A percentile compares a stretch with the other conserved stretches of the same genome.
Evolutionary conservation across 495 filamentous ascomycete genomes (phyloP).

Genomic region (Cercophora scortea): DNA sequence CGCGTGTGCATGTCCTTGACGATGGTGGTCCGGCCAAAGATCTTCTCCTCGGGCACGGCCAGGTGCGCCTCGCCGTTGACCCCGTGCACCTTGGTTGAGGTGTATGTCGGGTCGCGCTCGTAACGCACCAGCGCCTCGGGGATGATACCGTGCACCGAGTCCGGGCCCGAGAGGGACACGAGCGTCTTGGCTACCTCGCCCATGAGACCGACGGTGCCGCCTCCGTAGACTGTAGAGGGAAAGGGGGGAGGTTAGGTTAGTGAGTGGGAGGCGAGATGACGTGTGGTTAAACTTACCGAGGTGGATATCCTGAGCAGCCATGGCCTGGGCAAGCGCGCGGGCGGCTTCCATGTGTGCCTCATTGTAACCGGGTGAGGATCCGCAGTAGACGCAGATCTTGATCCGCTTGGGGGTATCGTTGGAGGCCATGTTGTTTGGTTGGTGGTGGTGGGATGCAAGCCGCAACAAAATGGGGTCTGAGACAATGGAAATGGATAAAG

Average conservation of each 20-base stretch:
- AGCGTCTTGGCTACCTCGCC: constrained; percentile 83
- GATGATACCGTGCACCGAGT: constrained; percentile 87
- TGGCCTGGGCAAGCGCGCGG: constrained; percentile 60
- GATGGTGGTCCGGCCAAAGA: constrained; percentile 78
- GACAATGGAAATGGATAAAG: no score
- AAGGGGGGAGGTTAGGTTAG: not conserved
- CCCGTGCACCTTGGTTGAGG: constrained; percentile 25
- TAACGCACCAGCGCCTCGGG: constrained; percentile 75
- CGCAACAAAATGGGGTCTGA: no score
- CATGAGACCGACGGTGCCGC: constrained; percentile 92
- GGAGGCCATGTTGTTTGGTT: constrained; percentile 14
- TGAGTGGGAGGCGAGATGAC: not conserved
- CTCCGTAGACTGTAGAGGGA: constrained; percentile 66
- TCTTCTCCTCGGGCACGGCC: constrained; percentile 51
- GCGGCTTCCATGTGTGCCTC: constrained; percentile 68
- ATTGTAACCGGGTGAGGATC: constrained; percentile 60
- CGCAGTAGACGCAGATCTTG: constrained; percentile 75
- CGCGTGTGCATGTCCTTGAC: constrained; percentile 93
- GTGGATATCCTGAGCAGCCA: constrained; percentile 65
- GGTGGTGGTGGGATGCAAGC: no score
- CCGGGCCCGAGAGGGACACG: constrained; percentile 73
- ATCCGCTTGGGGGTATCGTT: constrained; percentile 27
- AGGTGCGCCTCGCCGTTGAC: constrained; percentile 3
- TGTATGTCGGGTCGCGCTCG: constrained; percentile 54
- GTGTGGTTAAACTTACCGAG: constrained; percentile 38